Evolutionary conservation across 306 rosid genomes (phyloP).

Genomic region (Cicer cuneatum): DNA sequence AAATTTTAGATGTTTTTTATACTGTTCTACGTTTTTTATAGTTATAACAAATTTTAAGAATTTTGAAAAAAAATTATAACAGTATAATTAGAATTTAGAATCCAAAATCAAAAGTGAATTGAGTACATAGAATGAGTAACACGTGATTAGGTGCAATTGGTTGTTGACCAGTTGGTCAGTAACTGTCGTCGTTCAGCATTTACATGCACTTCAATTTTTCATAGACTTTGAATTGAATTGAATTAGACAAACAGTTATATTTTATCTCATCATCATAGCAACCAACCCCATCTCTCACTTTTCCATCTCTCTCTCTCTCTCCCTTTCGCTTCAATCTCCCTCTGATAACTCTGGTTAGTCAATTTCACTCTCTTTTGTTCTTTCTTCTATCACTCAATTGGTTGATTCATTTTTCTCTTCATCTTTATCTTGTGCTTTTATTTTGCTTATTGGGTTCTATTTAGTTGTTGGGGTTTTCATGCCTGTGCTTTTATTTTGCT

Average conservation of each 20-base stretch:
- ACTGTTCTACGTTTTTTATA: too few relatives aligned
- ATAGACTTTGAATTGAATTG: background rate
- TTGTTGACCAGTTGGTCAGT: conserved; percentile 38
- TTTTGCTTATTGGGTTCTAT: conserved; percentile 5
- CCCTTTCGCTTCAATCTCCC: background rate
- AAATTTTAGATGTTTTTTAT: too few relatives aligned
- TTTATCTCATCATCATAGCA: background rate
- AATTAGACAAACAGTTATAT: background rate
- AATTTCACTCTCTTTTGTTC: conserved; percentile 16
- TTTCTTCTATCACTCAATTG: conserved; percentile 13
- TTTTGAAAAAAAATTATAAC: too few relatives aligned
- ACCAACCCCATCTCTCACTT: background rate
- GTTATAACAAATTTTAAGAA: too few relatives aligned
- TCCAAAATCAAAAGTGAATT: background rate
- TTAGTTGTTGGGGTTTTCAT: conserved; percentile 15
- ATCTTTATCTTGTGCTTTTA: background rate
- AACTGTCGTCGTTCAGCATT: background rate
- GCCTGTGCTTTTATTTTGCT: background rate
- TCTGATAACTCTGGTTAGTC: conserved; percentile 52
- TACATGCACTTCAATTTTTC: background rate
- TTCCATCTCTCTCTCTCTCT: background rate
- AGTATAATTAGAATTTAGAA: background rate
- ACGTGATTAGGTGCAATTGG: conserved; percentile 20
- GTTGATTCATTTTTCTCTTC: background rate
- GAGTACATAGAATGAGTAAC: background rate